Base-by-base conservation (phyloP, 78 protist genomes). In the Dictyostelium citrinum region DNA sequence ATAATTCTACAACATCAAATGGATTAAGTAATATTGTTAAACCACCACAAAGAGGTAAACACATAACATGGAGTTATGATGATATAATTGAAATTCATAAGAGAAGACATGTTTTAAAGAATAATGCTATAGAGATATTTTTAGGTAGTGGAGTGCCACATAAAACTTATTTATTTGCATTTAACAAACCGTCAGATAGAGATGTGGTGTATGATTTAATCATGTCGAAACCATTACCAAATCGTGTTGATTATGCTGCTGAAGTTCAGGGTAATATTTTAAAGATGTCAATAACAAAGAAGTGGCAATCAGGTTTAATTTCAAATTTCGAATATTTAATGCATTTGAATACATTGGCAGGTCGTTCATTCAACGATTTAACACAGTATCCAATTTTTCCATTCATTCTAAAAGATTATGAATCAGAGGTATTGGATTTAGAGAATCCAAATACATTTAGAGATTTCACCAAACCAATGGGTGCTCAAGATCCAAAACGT, bases 321-420 rank as follows among this genome's bases (percentile, higher is more conserved):
- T 67, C 90, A 72, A 98, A 98, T 93, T 97, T 98, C 58, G 99
- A 98, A 51, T 98, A 97, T 72, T 94, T 98, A 5, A 92, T 97
- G 98, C 95, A 81, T 55, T 82, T 98, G 78, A 98, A 98, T 95
- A 96, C 96, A 31, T 70, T 98, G 8, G 98, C 99, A 0, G 99
- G 99, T 24, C 95, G 99, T 35, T 90, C 99, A 17, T 96, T 85
- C 94, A 96, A 96, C 80, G 99, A 98, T 82, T 97, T 98, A 20
- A 96, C 90, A 14, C 99, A 98, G 90, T 98, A 98, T 75, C 99
- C 99, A 0, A 96, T 98, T 20, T 86, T 97, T 22, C 99, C 99
- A 27, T 97, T 96, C 91, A 81, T 97, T 6, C 55, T 97, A 2
- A 16, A 58, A 16, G 97, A 97, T 83, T 96, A 92, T 81, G 60